Percentiles rank a stretch among this genome's conserved stretches.
Evolutionary conservation across 139 green algal species (phyloP).

Genomic region (Gonium pectorale): DNA sequence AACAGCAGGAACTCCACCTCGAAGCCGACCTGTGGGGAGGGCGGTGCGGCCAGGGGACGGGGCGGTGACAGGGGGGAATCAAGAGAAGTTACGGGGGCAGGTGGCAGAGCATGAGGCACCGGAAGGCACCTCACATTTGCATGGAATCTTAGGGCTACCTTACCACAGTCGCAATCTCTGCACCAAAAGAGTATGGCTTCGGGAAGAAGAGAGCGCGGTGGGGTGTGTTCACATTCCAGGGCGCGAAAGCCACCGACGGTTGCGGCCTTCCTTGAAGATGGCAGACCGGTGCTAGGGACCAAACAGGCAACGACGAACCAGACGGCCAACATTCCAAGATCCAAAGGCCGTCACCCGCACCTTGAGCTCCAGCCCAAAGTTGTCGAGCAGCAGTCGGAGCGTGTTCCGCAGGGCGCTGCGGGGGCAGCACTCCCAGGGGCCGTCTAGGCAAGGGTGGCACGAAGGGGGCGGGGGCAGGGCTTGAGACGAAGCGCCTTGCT

Average conservation of each 20-base stretch:
- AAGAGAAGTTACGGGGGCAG: background rate
- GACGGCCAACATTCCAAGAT: background rate
- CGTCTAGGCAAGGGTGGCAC: background rate
- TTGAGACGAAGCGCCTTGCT: background rate
- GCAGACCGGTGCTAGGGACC: background rate
- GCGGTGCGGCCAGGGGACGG: background rate
- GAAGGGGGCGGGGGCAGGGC: background rate
- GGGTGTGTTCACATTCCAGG: too few relatives aligned
- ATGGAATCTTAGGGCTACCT: background rate
- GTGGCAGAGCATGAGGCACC: background rate
- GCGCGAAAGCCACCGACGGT: background rate
- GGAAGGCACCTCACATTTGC: background rate
- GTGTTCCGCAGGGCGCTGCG: constrained; percentile 17
- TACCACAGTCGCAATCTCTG: background rate
- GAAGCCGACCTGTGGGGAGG: constrained; percentile 47
- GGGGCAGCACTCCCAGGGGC: constrained; percentile 28
- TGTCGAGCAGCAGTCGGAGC: background rate
- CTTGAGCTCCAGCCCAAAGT: constrained; percentile 14
- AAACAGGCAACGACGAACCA: background rate
- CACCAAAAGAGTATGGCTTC: too few relatives aligned
- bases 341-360: too few relatives aligned
- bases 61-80: background rate
- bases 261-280: background rate
- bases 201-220: too few relatives aligned
- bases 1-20: constrained; percentile 74